A percentile compares a stretch with the other conserved stretches of the same genome.
Conservation (phyloP, 768 basidiomycete genomes). For the Termitomyces sp. region DNA sequence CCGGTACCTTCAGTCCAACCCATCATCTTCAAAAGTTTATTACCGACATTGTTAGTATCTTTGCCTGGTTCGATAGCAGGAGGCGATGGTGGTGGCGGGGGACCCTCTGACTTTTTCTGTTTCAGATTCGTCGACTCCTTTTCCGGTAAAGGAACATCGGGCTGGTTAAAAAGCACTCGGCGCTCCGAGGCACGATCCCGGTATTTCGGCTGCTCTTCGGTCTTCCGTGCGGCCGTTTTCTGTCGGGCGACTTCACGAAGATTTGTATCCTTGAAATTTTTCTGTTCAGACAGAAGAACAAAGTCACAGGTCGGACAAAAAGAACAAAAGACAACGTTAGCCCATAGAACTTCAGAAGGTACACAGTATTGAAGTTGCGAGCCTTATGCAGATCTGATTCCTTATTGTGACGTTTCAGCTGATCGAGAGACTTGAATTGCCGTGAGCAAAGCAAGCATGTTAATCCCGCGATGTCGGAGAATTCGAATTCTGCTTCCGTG, state of each 20-base stretch:
- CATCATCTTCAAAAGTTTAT: conserved; percentile 95
- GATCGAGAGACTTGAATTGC: conserved; percentile 86
- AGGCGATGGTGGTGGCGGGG: conserved; percentile 59
- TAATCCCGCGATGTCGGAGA: conserved; percentile 68
- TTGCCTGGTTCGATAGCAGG: conserved; percentile 67
- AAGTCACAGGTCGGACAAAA: conserved; percentile 11
- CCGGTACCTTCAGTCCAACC: conserved; percentile 94
- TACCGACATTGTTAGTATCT: conserved; percentile 86
- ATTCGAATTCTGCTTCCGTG: conserved; percentile 71
- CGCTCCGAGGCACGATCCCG: conserved; percentile 94
- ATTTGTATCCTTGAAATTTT: conserved; percentile 75
- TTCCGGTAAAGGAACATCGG: conserved; percentile 73
- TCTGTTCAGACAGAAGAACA: conserved; percentile 47
- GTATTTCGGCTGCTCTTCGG: conserved; percentile 71
- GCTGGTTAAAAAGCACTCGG: conserved; percentile 87
- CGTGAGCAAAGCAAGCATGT: conserved; percentile 90
- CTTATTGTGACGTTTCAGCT: conserved; percentile 85
- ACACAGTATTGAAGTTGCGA: conserved; percentile 41
- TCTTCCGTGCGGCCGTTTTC: conserved; percentile 51
- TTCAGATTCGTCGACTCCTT: conserved; percentile 31
- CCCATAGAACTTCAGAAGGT: conserved; percentile 20
- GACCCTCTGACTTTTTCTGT: conserved; percentile 50
- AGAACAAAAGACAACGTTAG: conserved; percentile 30
- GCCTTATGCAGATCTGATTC: conserved; percentile 97
- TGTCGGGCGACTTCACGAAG: conserved; percentile 72